Evolutionary conservation across 2,329 filamentous ascomycete species (phyloP).

Genomic region (Paecilomyces variotii): DNA sequence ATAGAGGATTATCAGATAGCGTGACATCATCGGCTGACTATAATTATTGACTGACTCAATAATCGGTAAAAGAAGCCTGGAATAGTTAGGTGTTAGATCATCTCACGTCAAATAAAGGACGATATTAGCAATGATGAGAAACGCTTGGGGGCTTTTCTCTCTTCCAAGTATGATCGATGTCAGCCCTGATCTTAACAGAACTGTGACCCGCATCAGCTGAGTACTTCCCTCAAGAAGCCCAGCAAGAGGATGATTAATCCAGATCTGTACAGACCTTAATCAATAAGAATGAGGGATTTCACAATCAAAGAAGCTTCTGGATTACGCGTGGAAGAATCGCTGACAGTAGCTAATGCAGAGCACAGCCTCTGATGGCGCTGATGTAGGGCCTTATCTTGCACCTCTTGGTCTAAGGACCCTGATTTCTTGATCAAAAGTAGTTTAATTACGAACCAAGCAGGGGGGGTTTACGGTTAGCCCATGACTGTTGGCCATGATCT

Average conservation of each 20-base stretch:
- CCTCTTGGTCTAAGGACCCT: not conserved
- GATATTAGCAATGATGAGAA: not conserved
- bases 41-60: not conserved
- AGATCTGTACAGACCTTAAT: not conserved
- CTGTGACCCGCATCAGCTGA: not conserved
- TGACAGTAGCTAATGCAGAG: not conserved
- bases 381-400: not conserved
- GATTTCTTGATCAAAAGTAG: not conserved
- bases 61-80: not conserved
- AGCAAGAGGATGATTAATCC: not conserved
- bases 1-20: not conserved
- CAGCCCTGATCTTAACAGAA: not conserved
- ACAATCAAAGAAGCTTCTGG: not conserved
- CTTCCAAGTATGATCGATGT: not conserved
- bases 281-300: not conserved
- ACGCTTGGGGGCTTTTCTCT: not conserved
- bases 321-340: not conserved
- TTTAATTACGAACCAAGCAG: not conserved
- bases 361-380: not conserved
- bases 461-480: not conserved
- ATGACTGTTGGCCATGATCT: not conserved
- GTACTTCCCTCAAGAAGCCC: not conserved
- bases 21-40: not conserved
- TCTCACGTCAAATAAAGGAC: not conserved
- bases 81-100: not conserved